Percentiles rank a stretch among this genome's conserved stretches.
Conservation (phyloP, 495 filamentous ascomycete species). For the Hypoxylon cercidicola region DNA sequence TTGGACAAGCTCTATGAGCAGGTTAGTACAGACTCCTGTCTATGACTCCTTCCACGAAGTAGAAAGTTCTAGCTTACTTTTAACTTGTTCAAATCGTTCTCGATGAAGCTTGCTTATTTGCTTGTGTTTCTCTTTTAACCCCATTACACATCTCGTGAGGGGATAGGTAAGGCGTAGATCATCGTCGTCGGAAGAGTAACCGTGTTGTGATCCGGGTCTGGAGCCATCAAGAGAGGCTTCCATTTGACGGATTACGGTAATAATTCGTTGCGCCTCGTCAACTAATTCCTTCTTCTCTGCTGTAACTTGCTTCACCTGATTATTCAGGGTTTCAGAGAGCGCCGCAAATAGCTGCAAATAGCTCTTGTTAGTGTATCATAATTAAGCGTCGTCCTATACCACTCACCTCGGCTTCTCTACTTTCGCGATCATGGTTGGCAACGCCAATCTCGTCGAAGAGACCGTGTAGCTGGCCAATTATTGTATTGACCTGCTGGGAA, state of each 20-base stretch:
- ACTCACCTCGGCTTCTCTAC: conserved; percentile 83
- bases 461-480: conserved; percentile 88
- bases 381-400: conserved; percentile 15
- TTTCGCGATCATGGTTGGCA: conserved; percentile 86
- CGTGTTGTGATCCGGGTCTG: conserved; percentile 68
- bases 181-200: conserved; percentile 61
- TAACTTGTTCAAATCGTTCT: conserved; percentile 93
- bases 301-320: conserved; percentile 81
- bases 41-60: neutral
- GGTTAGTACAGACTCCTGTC: conserved; percentile 25
- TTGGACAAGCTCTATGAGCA: conserved; percentile 79
- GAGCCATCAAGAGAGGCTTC: conserved; percentile 85
- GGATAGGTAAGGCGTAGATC: conserved; percentile 81
- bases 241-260: conserved; percentile 90
- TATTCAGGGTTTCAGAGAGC: conserved; percentile 86
- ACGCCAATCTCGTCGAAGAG: conserved; percentile 98
- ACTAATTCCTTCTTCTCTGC: conserved; percentile 87
- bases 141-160: conserved; percentile 77
- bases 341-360: conserved; percentile 78
- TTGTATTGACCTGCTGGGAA: conserved; percentile 91
- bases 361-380: conserved; percentile 41
- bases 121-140: conserved; percentile 84
- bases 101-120: conserved; percentile 81
- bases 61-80: conserved; percentile 68
- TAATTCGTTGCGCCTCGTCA: conserved; percentile 86